phyloP scores from a whole-genome alignment of 768 basidiomycete species.

The Kwoniella dendrophila region DNA sequence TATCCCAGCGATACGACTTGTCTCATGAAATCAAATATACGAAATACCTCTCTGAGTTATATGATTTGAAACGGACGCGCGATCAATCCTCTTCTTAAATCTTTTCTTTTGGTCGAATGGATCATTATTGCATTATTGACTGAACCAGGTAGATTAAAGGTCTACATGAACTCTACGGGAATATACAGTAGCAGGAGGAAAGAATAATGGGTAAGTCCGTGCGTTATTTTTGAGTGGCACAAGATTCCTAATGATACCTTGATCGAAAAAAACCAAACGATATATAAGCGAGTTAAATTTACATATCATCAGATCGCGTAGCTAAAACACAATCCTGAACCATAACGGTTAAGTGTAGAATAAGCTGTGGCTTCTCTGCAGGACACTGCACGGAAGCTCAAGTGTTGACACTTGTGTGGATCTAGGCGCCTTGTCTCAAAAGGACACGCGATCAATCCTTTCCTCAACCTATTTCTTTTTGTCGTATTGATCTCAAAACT shows the following conservation, averaged over 20 bases:
- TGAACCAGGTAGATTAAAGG: too few species aligned
- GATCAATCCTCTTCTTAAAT: background rate
- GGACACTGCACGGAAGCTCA: too few species aligned
- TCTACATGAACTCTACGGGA: too few species aligned
- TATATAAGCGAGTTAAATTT: background rate
- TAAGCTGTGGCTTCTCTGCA: too few species aligned
- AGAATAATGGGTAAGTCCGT: too few species aligned
- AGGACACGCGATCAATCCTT: slow-evolving; percentile 6
- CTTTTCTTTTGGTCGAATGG: background rate
- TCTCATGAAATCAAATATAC: background rate
- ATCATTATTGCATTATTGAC: too few species aligned
- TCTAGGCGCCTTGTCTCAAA: background rate
- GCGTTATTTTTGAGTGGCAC: too few species aligned
- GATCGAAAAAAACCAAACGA: too few species aligned
- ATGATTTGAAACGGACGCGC: background rate
- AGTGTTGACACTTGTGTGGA: too few species aligned
- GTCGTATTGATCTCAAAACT: too few species aligned
- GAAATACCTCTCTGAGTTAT: background rate
- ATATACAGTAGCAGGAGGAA: too few species aligned
- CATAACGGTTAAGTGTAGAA: background rate
- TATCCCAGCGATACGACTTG: background rate
- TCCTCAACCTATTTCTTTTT: background rate
- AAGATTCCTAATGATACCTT: too few species aligned
- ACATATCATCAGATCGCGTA: background rate
- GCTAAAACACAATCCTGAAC: background rate